Percentiles rank a stretch among this genome's conserved stretches.
Evolutionary conservation across 148 eudicot species (phyloP).

Genomic region (Silene conica): DNA sequence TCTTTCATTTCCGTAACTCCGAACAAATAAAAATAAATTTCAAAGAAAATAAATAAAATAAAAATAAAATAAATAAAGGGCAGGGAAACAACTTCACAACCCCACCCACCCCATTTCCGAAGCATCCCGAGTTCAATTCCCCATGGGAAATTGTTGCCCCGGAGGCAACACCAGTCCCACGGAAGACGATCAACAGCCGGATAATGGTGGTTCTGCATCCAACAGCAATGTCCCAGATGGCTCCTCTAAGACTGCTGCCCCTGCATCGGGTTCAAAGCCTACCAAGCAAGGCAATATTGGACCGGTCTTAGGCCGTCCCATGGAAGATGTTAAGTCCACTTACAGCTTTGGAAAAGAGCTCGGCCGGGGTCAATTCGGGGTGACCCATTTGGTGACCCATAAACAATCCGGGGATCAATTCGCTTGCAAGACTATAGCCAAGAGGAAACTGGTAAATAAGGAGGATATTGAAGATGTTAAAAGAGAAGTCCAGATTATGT

Average conservation of each 20-base stretch:
- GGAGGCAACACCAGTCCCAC: constrained; percentile 25
- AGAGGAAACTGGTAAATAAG: constrained; percentile 78
- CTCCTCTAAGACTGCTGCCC: constrained; percentile 29
- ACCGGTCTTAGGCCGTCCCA: constrained; percentile 62
- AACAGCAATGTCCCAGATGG: constrained; percentile 14
- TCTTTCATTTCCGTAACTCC: neutral
- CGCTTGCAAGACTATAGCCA: constrained; percentile 76
- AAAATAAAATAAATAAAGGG: neutral
- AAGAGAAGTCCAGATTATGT: constrained; percentile 89
- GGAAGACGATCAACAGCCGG: constrained; percentile 8
- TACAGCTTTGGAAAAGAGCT: constrained; percentile 69
- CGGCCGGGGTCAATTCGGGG: constrained; percentile 74
- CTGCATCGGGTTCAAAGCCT: constrained; percentile 37
- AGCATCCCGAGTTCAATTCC: constrained; percentile 14
- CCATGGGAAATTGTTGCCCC: constrained; percentile 65
- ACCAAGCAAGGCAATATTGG: constrained; percentile 40
- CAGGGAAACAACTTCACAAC: neutral
- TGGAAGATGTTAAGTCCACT: constrained; percentile 47
- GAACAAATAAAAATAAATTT: neutral
- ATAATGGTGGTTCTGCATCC: constrained; percentile 2
- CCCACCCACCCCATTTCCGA: neutral
- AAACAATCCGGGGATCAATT: constrained; percentile 58
- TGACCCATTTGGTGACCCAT: constrained; percentile 55
- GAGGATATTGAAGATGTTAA: constrained; percentile 90
- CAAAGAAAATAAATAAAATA: neutral